Evolutionary conservation across 352 stramenopile genomes (phyloP).

Genomic region (Plasmopara viticola): DNA sequence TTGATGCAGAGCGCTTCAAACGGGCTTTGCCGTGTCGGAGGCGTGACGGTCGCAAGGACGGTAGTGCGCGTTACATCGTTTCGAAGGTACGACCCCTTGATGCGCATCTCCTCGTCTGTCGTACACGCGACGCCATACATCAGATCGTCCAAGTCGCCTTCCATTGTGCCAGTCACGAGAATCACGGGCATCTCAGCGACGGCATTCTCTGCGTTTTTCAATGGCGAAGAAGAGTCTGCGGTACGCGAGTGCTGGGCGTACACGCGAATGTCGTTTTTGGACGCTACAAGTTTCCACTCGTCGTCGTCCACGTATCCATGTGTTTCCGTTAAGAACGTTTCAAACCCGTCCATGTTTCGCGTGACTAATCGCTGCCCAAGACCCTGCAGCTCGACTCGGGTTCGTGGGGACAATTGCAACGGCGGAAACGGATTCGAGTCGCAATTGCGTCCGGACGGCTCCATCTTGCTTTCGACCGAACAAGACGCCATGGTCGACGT

Average conservation of each 20-base stretch:
- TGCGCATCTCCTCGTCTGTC: conserved; percentile 27
- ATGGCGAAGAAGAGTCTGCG: background rate
- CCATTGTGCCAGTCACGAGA: conserved; percentile 25
- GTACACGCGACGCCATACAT: conserved; percentile 34
- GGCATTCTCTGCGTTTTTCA: conserved; percentile 11
- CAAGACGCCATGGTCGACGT: background rate
- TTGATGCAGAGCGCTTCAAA: conserved; percentile 40
- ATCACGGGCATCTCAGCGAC: conserved; percentile 22
- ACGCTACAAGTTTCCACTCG: conserved; percentile 26
- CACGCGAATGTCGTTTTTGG: conserved; percentile 22
- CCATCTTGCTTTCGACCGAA: conserved; percentile 7
- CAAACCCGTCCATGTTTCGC: conserved; percentile 23
- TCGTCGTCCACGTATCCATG: conserved; percentile 23
- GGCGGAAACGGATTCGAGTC: conserved; percentile 30
- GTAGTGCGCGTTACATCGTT: conserved; percentile 35
- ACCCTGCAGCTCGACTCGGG: conserved; percentile 12
- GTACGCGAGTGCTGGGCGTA: conserved; percentile 17
- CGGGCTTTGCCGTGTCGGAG: conserved; percentile 23
- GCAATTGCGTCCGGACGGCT: conserved; percentile 16
- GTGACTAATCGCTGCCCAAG: conserved; percentile 24
- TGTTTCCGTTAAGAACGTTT: conserved; percentile 27
- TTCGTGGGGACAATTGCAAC: conserved; percentile 22
- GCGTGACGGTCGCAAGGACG: conserved; percentile 32
- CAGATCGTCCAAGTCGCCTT: conserved; percentile 29
- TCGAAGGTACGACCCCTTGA: conserved; percentile 41